Conservation (phyloP, 495 filamentous ascomycete genomes). For the Corynascus novoguineensis region DNA sequence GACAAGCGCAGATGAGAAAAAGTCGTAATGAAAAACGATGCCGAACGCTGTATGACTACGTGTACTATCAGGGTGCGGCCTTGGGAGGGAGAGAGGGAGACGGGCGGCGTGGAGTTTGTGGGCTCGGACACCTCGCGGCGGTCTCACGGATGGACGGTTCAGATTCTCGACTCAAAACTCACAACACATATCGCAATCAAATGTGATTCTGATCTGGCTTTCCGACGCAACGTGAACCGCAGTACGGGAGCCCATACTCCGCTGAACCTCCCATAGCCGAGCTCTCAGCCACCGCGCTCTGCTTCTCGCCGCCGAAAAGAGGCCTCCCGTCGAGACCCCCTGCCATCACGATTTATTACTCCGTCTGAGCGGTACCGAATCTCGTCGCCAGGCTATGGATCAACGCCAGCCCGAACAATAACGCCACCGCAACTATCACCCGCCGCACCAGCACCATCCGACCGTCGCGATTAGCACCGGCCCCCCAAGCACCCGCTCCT, state of each 20-base stretch:
- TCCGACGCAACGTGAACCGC: neutral
- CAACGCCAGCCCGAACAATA: slow-evolving; percentile 2
- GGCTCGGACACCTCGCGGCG: neutral
- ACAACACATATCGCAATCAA: neutral
- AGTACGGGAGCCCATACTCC: neutral
- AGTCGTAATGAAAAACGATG: slow-evolving; percentile 18
- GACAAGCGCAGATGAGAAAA: slow-evolving; percentile 19
- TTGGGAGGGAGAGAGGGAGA: slow-evolving; percentile 7
- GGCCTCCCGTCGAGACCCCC: slow-evolving; percentile 1
- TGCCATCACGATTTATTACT: too few relatives aligned
- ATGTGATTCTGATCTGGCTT: neutral
- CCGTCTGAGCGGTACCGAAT: neutral
- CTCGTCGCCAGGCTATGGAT: neutral
- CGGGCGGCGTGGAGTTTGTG: neutral
- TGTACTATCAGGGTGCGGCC: slow-evolving; percentile 1
- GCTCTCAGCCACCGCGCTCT: neutral
- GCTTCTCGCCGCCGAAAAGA: neutral
- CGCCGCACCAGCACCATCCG: neutral
- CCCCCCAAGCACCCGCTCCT: neutral
- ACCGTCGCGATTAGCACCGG: neutral
- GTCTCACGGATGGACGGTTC: neutral
- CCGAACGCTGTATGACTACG: slow-evolving; percentile 18
- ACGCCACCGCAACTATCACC: neutral
- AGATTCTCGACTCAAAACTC: neutral
- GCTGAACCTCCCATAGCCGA: neutral